Percentiles rank a stretch among this genome's conserved stretches.
phyloP scores from a whole-genome alignment of 495 filamentous ascomycete genomes.

The Annulohypoxylon moriforme region DNA sequence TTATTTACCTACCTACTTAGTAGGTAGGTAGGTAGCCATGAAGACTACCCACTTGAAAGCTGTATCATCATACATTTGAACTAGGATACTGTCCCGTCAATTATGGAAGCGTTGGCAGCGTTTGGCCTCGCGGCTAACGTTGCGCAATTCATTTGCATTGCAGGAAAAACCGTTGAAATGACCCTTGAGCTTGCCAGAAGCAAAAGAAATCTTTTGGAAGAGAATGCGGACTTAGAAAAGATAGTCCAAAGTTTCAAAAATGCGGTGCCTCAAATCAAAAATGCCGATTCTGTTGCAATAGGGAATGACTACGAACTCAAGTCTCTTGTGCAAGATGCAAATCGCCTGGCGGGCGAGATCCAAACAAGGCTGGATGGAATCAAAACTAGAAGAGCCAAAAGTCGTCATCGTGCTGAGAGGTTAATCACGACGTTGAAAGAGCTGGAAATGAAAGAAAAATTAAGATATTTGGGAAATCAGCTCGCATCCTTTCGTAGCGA shows the following conservation, averaged over 20 bases:
- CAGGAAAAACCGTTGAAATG: background rate
- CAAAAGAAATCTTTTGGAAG: background rate
- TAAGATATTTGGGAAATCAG: background rate
- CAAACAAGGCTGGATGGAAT: background rate
- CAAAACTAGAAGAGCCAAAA: background rate
- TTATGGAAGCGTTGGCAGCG: background rate
- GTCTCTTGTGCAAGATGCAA: background rate
- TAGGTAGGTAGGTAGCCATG: too few relatives aligned
- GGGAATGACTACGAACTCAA: background rate
- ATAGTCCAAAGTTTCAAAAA: background rate
- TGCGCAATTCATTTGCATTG: background rate
- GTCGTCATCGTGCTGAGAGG: background rate
- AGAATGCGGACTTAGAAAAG: background rate
- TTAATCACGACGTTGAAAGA: background rate
- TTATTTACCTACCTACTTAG: too few relatives aligned
- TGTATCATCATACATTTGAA: background rate
- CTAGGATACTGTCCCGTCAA: background rate
- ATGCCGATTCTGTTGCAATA: background rate
- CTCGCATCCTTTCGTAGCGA: background rate
- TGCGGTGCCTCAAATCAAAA: background rate
- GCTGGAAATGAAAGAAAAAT: background rate
- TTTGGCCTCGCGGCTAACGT: background rate
- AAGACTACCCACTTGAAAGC: too few relatives aligned
- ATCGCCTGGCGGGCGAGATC: background rate
- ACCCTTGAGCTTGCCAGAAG: background rate